Percentiles rank a stretch among this genome's conserved stretches.
phyloP scores from a whole-genome alignment of 2,329 filamentous ascomycete species.

The Purpureocillium lavendulum region DNA sequence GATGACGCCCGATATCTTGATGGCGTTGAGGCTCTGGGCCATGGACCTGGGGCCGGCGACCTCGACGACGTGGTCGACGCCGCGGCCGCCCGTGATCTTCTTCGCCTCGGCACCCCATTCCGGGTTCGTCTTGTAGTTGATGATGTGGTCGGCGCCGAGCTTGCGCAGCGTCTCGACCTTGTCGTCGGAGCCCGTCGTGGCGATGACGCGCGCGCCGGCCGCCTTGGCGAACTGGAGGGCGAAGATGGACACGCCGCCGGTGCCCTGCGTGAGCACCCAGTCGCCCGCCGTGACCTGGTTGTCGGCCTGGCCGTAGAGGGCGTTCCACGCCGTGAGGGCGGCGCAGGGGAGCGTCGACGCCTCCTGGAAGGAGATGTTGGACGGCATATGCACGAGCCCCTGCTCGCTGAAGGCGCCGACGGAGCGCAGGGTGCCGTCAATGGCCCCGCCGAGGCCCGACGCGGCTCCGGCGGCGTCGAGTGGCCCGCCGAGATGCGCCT shows the following conservation, averaged over 20 bases:
- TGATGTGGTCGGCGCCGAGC: constrained; percentile 40
- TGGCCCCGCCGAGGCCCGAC: constrained; percentile 58
- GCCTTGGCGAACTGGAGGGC: constrained; percentile 50
- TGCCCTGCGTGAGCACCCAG: constrained; percentile 60
- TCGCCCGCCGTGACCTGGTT: constrained; percentile 41
- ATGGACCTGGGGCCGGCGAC: constrained; percentile 36
- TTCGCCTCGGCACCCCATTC: constrained; percentile 37
- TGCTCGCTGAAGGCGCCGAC: constrained; percentile 60
- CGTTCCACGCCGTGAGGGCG: constrained; percentile 58
- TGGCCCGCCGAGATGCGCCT: constrained; percentile 39
- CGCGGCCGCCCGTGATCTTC: constrained; percentile 31
- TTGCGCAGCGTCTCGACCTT: constrained; percentile 34
- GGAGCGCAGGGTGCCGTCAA: constrained; percentile 61
- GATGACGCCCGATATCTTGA: constrained; percentile 39
- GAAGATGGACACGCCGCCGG: constrained; percentile 60
- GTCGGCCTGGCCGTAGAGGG: constrained; percentile 47
- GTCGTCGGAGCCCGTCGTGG: constrained; percentile 36
- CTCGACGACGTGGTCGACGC: constrained; percentile 40
- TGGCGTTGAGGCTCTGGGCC: constrained; percentile 32
- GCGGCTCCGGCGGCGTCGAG: constrained; percentile 21
- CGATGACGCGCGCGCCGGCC: constrained; percentile 38
- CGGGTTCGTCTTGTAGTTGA: constrained; percentile 38
- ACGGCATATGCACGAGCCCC: constrained; percentile 57
- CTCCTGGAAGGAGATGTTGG: constrained; percentile 43
- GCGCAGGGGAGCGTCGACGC: constrained; percentile 52